Evolutionary conservation across 441 rosid genomes (phyloP).

Genomic region (Adansonia rubrostipa): DNA sequence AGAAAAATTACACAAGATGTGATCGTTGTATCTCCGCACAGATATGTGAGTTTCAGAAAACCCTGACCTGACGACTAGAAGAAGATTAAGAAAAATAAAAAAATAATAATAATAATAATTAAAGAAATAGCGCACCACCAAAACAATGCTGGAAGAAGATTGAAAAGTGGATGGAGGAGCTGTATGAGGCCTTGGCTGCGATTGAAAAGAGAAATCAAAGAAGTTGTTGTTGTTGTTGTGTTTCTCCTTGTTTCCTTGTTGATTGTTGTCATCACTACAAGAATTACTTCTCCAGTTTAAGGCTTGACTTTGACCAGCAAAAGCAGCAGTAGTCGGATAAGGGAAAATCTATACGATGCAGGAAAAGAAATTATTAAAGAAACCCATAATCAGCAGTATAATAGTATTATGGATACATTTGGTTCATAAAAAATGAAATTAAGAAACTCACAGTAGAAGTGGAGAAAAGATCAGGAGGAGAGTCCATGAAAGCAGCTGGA

Average conservation of each 20-base stretch:
- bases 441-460: constrained; percentile 50
- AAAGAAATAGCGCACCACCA: constrained; percentile 32
- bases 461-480: constrained; percentile 58
- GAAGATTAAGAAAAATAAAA: too few relatives aligned
- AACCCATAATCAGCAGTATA: neutral
- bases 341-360: constrained; percentile 41
- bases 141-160: constrained; percentile 32
- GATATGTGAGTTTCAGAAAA: neutral
- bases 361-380: neutral
- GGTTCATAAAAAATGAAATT: too few relatives aligned
- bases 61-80: too few relatives aligned
- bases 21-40: too few relatives aligned
- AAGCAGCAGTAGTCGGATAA: constrained; percentile 56
- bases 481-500: constrained; percentile 50
- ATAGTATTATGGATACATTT: too few relatives aligned
- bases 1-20: too few relatives aligned
- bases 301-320: constrained; percentile 29
- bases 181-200: constrained; percentile 35
- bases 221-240: too few relatives aligned
- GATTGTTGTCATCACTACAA: constrained; percentile 17
- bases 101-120: too few relatives aligned
- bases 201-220: constrained; percentile 57
- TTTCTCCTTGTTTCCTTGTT: constrained; percentile 32
- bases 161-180: constrained; percentile 34
- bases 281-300: constrained; percentile 34